Base-by-base conservation (phyloP, 2,329 filamentous ascomycete genomes). In the Colletotrichum zoysiae region DNA sequence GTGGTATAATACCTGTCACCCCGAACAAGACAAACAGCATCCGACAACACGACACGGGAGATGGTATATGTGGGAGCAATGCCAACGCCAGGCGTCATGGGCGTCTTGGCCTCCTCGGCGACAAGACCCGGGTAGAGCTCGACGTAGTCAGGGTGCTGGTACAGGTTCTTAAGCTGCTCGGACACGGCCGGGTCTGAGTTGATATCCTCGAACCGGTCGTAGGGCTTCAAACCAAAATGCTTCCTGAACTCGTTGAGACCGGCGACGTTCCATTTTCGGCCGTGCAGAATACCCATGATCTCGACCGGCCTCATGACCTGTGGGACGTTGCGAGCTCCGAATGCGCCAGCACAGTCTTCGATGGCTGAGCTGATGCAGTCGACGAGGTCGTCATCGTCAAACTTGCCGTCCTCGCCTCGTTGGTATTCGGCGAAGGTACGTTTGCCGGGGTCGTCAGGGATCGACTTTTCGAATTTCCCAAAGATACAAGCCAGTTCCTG, bases 191-290 rank as follows among this genome's bases (percentile, higher is more conserved):
- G 91, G 75, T 96, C 91, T 0, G 91, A 90, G 79, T 95, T 96
- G 82, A 97, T 95, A 62, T 95, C 93, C 79, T 95, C 92, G 72
- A 97, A 97, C 0, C 86, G 92, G 30, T 91, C 89, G 78, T 97
- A 91, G 0, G 89, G 88, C 81, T 93, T 92, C 7, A 97, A 84
- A 1, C 91, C 90, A 76, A 95, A 95, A 82, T 95, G 93, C 79
- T 92, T 91, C 64, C 94, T 88, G 85, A 96, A 97, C 83, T 96
- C 94, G 78, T 97, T 97, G 73, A 97, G 84, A 0, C 92, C 91
- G 0, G 92, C 91, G 11, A 94, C 82, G 73, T 94, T 91, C 94
- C 94, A 97, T 67, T 88, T 87, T 57, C 94, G 87, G 4, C 92
- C 89, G 73, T 95, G 93, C 59, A 93, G 85, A 69, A 97, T 96